Evolutionary conservation across 257 asterid genomes (phyloP), one percentile per base, ranked within the genome.

Genomic region (Echium plantagineum): DNA sequence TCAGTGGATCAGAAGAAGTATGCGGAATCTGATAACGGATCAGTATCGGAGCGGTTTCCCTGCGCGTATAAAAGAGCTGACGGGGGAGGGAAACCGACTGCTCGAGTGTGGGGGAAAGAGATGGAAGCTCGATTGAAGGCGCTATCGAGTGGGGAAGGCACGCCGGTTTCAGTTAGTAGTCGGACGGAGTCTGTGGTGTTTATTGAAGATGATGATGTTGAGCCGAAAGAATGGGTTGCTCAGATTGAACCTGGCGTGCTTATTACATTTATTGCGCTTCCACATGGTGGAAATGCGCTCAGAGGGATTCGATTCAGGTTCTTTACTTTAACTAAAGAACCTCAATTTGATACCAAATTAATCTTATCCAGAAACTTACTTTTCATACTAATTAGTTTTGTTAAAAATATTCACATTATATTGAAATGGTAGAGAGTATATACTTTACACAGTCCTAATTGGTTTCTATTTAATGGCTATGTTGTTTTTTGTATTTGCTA

Each of bases 161-260:
- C 97, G 7, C 97, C 97, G 16, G 89, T 86, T 55, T 93, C 98
- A 5, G 85, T 82, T 26, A 91, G 98, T 66, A 85, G 89, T 26
- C 75, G 97, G 63, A 79, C 85, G 1, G 97, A 89, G 68, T 80
- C 96, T 0, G 79, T 70, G 10, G 76, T 75, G 71, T 86, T 83
- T 66, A 68, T 81, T 88, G 97, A 86, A 69, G 94, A 83, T 61
- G 96, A 89, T 58, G 93, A 86, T 55, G 95, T 84, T 56, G 97
- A 86, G 77, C 74, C 83, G 6, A 89, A 84, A 69, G 98, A 88
- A 57, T 91, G 98, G 98, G 87, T 86, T 48, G 99, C 99, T 54
- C 99, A 93, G 75, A 97, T 86, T 52, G 99, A 93, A 75, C 97
- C 99, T 1, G 97, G 99, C 20, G 99, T 93, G 58, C 71, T 86